Base-by-base conservation (phyloP, 371 early-diverging fungal genomes). In the Mucor indicus region DNA sequence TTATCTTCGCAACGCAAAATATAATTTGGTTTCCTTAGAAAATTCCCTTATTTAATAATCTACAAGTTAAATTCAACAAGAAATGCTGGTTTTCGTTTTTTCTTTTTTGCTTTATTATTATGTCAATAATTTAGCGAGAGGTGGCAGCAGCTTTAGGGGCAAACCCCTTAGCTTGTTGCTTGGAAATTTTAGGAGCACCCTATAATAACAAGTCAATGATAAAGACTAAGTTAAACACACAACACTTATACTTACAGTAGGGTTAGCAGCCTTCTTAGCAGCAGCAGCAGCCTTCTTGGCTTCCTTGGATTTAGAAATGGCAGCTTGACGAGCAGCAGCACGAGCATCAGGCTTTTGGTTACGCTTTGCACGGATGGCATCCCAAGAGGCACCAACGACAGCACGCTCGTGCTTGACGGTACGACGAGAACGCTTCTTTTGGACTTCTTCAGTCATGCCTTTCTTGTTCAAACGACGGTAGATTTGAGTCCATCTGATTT, bases 381-480 rank as follows among this genome's bases (percentile, higher is more conserved):
- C 97, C 81, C 89, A 85, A 60, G 94, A 84, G 50, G 91, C 92
- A 81, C 97, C 97, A 58, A 89, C 96, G 64, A 98, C 79, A 55
- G 91, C 95, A 79, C 98, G 93, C 76, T 92, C 91, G 76, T 82
- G 87, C 90, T 98, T 96, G 76, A 96, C 95, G 48, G 89, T 80
- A 66, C 90, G 86, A 72, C 91, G 90, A 56, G 91, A 84, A 69
- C 93, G 89, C 92, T 95, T 98, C 91, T 95, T 95, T 78, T 91
- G 70, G 43, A 86, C 83, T 80, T 95, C 96, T 73, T 92, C 93
- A 66, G 89, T 89, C 75, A 92, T 85, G 76, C 95, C 98, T 93
- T 98, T 98, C 89, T 93, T 92, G 90, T 96, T 92, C 70, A 94
- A 83, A 77, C 92, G 93, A 76, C 98, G 93, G 92, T 87, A 96